These are phyloP conservation scores for Penicillium taxi DNA, from an alignment of 495 filamentous ascomycete genomes.

Conservation along the genomic window DNA sequence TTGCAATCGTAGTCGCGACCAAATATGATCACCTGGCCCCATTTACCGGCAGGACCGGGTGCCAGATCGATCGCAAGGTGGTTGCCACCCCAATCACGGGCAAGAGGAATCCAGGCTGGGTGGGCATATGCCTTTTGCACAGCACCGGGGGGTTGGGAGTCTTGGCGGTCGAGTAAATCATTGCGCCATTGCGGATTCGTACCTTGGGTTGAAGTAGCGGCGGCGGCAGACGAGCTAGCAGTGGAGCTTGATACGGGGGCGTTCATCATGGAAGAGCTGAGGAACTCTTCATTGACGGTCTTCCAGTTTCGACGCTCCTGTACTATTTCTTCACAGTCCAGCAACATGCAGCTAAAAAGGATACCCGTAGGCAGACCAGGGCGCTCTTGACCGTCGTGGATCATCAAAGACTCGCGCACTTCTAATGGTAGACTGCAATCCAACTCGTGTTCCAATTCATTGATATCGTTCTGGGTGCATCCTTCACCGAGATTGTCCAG, in stretches of 20 bases:
- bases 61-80: slow-evolving; percentile 90
- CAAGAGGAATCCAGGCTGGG: slow-evolving; percentile 91
- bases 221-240: slow-evolving; percentile 54
- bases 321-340: slow-evolving; percentile 97
- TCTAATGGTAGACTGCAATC: slow-evolving; percentile 93
- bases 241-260: slow-evolving; percentile 54
- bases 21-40: slow-evolving; percentile 95
- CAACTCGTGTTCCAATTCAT: slow-evolving; percentile 91
- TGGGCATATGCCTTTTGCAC: slow-evolving; percentile 93
- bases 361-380: slow-evolving; percentile 86
- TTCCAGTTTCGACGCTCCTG: slow-evolving; percentile 98
- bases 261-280: slow-evolving; percentile 48
- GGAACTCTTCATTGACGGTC: slow-evolving; percentile 80
- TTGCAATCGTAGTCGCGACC: slow-evolving; percentile 98
- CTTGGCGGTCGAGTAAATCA: slow-evolving; percentile 76
- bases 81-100: slow-evolving; percentile 97
- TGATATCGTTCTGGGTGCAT: slow-evolving; percentile 87
- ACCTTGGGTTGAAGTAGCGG: slow-evolving; percentile 44
- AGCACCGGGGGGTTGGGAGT: slow-evolving; percentile 75
- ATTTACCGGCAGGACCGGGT: slow-evolving; percentile 80
- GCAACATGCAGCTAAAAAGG: slow-evolving; percentile 86
- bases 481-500: slow-evolving; percentile 88
- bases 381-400: slow-evolving; percentile 94
- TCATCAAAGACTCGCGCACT: slow-evolving; percentile 80
- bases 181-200: slow-evolving; percentile 67